Percentiles rank a stretch among this genome's conserved stretches.
These are phyloP conservation scores for Rhodotorula kratochvilovae DNA, from an alignment of 768 basidiomycete species.

Conservation along the genomic window DNA sequence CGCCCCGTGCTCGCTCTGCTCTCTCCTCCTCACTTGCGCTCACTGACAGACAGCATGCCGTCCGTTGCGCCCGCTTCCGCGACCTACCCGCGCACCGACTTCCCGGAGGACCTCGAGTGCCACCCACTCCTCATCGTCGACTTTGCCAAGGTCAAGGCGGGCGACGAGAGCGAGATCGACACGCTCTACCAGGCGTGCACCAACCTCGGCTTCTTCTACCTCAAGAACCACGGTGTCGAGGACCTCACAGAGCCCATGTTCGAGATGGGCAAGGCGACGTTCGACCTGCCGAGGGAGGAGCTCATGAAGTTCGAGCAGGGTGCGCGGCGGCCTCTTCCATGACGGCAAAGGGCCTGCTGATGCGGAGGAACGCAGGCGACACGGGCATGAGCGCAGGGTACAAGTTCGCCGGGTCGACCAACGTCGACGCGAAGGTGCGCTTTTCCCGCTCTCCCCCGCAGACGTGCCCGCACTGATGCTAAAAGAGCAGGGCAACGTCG, in stretches of 20 bases:
- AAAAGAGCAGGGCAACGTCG: constrained; percentile 51
- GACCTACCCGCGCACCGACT: constrained; percentile 42
- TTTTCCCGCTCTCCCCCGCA: neutral
- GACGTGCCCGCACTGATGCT: neutral
- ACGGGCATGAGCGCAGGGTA: constrained; percentile 51
- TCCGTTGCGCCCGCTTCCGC: neutral
- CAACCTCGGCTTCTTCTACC: constrained; percentile 64
- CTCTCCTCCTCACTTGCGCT: too few species aligned
- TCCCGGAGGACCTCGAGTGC: constrained; percentile 56
- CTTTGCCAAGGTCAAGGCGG: constrained; percentile 53
- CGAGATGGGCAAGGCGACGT: constrained; percentile 56
- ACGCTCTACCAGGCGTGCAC: constrained; percentile 60
- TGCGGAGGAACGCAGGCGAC: neutral
- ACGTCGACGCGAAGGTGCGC: constrained; percentile 11
- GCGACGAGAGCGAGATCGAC: constrained; percentile 53
- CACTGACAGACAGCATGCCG: too few species aligned
- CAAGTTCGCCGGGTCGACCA: constrained; percentile 46
- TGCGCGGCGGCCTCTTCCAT: too few species aligned
- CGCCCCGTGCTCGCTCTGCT: too few species aligned
- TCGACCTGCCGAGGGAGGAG: constrained; percentile 57
- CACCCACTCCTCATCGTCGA: constrained; percentile 60
- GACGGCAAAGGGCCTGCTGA: too few species aligned
- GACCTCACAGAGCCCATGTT: constrained; percentile 56
- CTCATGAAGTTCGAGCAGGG: constrained; percentile 60
- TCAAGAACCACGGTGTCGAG: constrained; percentile 12